phyloP scores from a whole-genome alignment of 306 rosid genomes.

The Quercus parvula region DNA sequence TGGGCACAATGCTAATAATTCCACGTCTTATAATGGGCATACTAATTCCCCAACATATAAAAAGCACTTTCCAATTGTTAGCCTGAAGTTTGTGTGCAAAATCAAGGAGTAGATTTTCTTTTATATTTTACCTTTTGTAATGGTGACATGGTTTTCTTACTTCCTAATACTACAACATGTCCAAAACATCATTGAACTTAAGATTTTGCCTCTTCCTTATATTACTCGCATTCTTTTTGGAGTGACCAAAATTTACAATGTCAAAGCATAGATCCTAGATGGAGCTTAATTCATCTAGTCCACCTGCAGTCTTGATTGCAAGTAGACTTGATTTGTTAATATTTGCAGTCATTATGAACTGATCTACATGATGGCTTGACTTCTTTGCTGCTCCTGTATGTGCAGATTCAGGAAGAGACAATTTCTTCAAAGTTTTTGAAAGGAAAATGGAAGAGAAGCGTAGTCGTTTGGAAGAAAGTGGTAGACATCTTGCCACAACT shows the following conservation, averaged over 20 bases:
- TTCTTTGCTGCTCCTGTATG: slow-evolving; percentile 29
- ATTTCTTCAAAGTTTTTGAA: slow-evolving; percentile 73
- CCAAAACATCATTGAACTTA: no score
- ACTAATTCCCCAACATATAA: neutral
- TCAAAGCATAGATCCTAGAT: slow-evolving; percentile 19
- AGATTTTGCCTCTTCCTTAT: neutral
- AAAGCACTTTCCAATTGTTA: neutral
- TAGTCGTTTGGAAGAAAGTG: slow-evolving; percentile 73
- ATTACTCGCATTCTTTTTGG: neutral
- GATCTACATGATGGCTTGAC: slow-evolving; percentile 33
- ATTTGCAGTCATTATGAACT: slow-evolving; percentile 10
- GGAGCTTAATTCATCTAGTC: neutral
- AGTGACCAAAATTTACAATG: neutral
- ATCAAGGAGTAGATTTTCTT: no score
- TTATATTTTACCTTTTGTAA: neutral
- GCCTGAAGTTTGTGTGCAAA: neutral
- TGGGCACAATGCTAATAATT: neutral
- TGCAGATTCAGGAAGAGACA: slow-evolving; percentile 79
- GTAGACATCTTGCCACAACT: slow-evolving; percentile 38
- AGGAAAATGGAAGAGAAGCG: slow-evolving; percentile 89
- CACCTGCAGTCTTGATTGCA: no score
- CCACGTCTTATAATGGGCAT: neutral
- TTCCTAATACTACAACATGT: neutral
- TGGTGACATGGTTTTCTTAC: neutral
- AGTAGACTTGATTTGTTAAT: neutral